Evolutionary conservation across 768 basidiomycete genomes (phyloP).

Genomic region (Suillus weaverae): DNA sequence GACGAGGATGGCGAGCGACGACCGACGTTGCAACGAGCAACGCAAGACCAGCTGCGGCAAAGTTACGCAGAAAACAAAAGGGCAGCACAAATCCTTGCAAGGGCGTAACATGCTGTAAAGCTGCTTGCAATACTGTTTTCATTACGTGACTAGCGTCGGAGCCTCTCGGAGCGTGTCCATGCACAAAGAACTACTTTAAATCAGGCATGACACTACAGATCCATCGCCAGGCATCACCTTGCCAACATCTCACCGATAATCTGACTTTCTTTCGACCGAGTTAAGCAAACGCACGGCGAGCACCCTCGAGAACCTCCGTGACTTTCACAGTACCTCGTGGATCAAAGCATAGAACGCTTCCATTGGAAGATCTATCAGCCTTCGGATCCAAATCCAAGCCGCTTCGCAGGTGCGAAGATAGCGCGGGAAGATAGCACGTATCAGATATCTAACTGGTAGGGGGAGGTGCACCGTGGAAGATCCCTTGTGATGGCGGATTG

Average conservation of each 20-base stretch:
- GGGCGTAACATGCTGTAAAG: background rate
- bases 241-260: background rate
- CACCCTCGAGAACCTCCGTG: background rate
- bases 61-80: background rate
- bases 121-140: background rate
- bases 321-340: background rate
- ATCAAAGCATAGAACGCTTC: background rate
- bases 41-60: constrained; percentile 2
- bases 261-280: background rate
- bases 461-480: background rate
- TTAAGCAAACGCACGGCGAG: background rate
- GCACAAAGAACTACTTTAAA: background rate
- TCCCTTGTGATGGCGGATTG: background rate
- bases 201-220: background rate
- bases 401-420: background rate
- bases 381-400: background rate
- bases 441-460: background rate
- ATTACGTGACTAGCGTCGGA: background rate
- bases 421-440: background rate
- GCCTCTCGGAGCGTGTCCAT: background rate
- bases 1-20: background rate
- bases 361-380: too few species aligned
- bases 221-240: background rate
- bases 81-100: background rate
- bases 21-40: background rate